phyloP scores from a whole-genome alignment of 1,284 basidiomycete species.

The Xerocomus amazonicus region DNA sequence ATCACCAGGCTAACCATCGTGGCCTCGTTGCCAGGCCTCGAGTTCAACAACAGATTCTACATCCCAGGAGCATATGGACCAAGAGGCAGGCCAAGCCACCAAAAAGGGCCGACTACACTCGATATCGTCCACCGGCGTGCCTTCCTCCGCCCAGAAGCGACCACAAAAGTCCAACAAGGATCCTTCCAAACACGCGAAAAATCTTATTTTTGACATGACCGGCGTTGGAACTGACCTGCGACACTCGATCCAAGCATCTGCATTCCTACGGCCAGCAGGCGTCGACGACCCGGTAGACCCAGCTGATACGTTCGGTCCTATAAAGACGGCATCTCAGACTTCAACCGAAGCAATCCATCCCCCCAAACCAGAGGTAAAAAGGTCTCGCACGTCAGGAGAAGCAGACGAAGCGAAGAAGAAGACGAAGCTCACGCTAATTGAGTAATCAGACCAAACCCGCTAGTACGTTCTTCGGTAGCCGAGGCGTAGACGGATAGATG shows the following conservation, averaged over 20 bases:
- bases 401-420: slow-evolving; percentile 27
- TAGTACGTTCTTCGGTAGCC: slow-evolving; percentile 22
- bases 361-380: slow-evolving; percentile 12
- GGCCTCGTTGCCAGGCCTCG: slow-evolving; percentile 21
- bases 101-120: slow-evolving; percentile 20
- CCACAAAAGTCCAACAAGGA: slow-evolving; percentile 7
- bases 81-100: slow-evolving; percentile 9
- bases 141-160: too few relatives aligned
- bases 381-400: slow-evolving; percentile 16
- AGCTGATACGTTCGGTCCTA: slow-evolving; percentile 2
- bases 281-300: slow-evolving; percentile 17
- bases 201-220: slow-evolving; percentile 48
- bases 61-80: too few relatives aligned
- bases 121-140: slow-evolving; percentile 9
- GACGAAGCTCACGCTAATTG: slow-evolving; percentile 21
- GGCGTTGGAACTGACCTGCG: slow-evolving; percentile 46
- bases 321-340: slow-evolving; percentile 6
- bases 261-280: slow-evolving; percentile 23
- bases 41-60: neutral
- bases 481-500: slow-evolving; percentile 15
- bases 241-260: slow-evolving; percentile 12
- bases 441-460: slow-evolving; percentile 16
- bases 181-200: slow-evolving; percentile 43
- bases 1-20: slow-evolving; percentile 5
- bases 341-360: slow-evolving; percentile 4